phyloP scores from a whole-genome alignment of 176 grass and related monocot genomes.

The Phoenix roebelenii region DNA sequence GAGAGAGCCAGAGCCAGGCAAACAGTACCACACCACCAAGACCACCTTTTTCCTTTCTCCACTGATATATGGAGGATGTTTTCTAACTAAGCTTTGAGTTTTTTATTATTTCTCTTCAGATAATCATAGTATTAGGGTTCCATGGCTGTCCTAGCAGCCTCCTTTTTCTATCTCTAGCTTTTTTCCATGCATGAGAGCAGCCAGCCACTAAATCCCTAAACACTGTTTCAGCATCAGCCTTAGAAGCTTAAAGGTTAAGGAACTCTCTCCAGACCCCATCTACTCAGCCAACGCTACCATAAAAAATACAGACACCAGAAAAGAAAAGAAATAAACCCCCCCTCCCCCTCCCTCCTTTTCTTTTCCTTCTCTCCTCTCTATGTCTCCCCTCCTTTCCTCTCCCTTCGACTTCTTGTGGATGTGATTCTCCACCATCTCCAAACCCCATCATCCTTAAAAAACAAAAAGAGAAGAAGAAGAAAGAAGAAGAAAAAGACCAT shows the following conservation, averaged over 20 bases:
- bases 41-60: too few species aligned
- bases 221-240: slow-evolving; percentile 29
- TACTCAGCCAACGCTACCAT: slow-evolving; percentile 7
- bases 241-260: slow-evolving; percentile 37
- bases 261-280: slow-evolving; percentile 4
- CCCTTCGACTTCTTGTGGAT: slow-evolving; percentile 31
- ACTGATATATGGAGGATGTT: too few species aligned
- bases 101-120: slow-evolving; percentile 23
- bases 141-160: slow-evolving; percentile 12
- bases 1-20: too few species aligned
- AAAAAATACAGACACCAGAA: slow-evolving; percentile 19
- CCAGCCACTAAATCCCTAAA: slow-evolving; percentile 5
- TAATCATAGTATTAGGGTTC: slow-evolving; percentile 31
- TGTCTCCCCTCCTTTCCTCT: slow-evolving; percentile 4
- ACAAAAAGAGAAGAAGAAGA: slow-evolving; percentile 45
- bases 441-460: slow-evolving; percentile 27
- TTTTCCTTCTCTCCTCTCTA: slow-evolving; percentile 6
- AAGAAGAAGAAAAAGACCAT: slow-evolving; percentile 60
- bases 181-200: slow-evolving; percentile 15
- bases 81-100: not conserved
- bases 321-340: slow-evolving; percentile 13
- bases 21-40: too few species aligned
- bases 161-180: slow-evolving; percentile 22
- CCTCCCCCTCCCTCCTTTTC: slow-evolving; percentile 1
- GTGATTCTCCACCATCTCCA: slow-evolving; percentile 49